A percentile compares a stretch with the other conserved stretches of the same genome.
Conservation (phyloP, 306 rosid species). For the Prunus armeniaca region DNA sequence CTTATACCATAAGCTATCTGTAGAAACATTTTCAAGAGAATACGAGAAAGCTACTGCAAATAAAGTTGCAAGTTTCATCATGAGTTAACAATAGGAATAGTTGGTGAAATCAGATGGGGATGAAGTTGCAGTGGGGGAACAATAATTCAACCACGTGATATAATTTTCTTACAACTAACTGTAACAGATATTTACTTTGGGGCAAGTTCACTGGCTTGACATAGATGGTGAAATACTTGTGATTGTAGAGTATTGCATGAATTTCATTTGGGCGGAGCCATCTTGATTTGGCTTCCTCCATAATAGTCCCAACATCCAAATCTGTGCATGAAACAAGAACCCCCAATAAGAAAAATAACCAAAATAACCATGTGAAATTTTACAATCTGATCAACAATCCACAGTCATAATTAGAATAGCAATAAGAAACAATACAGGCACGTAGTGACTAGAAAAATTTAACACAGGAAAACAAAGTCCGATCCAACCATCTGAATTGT, state of each 20-base stretch:
- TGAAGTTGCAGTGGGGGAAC: not conserved
- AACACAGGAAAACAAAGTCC: not conserved
- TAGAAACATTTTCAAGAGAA: not conserved
- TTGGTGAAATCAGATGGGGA: not conserved
- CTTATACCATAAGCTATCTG: not conserved
- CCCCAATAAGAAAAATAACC: conserved; percentile 18
- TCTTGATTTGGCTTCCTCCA: conserved; percentile 74
- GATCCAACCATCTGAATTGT: not conserved
- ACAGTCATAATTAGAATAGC: not conserved
- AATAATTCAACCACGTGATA: not conserved
- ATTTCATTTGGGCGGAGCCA: conserved; percentile 99
- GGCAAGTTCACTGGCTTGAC: conserved; percentile 92
- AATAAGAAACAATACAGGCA: not conserved
- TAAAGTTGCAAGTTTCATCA: not conserved
- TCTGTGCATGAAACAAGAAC: conserved; percentile 47
- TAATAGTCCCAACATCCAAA: conserved; percentile 58
- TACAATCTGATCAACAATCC: not conserved
- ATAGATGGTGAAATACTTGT: conserved; percentile 64
- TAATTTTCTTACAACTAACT: conserved; percentile 14
- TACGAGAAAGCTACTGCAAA: not conserved
- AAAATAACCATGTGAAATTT: conserved; percentile 11
- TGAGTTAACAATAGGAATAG: not conserved
- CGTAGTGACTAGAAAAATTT: not conserved
- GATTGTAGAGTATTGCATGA: conserved; percentile 78
- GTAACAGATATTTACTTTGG: conserved; percentile 53